Evolutionary conservation across 306 rosid genomes (phyloP), one percentile per base, ranked within the genome.

Genomic region (Citrullus colocynthis): DNA sequence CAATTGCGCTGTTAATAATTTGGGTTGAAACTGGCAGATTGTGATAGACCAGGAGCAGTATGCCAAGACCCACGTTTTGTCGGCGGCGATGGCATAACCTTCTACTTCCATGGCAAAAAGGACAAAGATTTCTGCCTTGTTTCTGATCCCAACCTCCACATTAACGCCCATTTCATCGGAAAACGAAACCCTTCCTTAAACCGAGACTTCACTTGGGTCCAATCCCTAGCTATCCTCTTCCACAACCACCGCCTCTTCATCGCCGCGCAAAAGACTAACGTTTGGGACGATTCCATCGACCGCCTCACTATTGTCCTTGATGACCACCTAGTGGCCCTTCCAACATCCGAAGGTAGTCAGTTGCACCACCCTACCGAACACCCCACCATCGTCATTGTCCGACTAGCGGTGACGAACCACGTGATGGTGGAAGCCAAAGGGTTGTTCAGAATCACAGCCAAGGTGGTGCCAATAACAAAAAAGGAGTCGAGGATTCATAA

Each of bases 31-130:
- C 9, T 64, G 52, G 9, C 81, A 80, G 85, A 78, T 42, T 85
- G 88, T 20, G 82, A 85, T 59, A 80, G 74, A 17, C 86, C 88
- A 51, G 88, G 86, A 49, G 70, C 66, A 79, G 89, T 87, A 9
- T 80, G 86, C 64, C 81, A 85, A 79, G 77, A 91, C 41, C 94
- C 94, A 21, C 81, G 78, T 16, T 85, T 85, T 77, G 56, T 81
- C 28, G 83, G 87, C 14, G 85, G 79, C 6, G 81, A 85, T 15
- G 87, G 79, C 72, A 76, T 85, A 24, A 79, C 87, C 72, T 81
- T 84, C 76, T 80, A 84, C 87, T 91, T 91, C 87, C 96, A 91
- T 9, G 91, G 91, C 83, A 87, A 89, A 85, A 89, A 85, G 81
- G 87, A 91, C 78, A 49, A 13, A 8, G 76, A 88, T 54, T 89